These are phyloP conservation scores for Lentinula detonsa DNA, from an alignment of 768 basidiomycete genomes.

Conservation along the genomic window DNA sequence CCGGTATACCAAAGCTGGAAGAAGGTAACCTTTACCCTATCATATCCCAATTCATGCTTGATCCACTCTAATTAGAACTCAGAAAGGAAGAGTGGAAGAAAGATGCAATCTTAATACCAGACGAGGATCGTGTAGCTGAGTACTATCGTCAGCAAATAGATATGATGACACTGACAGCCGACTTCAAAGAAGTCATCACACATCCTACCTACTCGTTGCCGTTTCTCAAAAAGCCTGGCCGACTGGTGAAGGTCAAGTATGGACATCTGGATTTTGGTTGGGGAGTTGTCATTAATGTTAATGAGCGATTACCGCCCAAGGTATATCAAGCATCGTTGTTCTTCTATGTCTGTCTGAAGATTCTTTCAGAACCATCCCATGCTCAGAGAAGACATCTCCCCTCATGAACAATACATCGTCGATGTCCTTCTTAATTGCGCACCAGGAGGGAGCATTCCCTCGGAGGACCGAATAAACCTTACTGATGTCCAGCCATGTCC, in stretches of 20 bases:
- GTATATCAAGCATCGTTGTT: slow-evolving; percentile 23
- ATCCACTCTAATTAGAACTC: slow-evolving; percentile 47
- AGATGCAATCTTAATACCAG: slow-evolving; percentile 61
- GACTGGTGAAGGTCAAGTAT: slow-evolving; percentile 88
- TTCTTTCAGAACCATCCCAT: slow-evolving; percentile 52
- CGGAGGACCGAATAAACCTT: slow-evolving; percentile 48
- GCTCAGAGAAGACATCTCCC: slow-evolving; percentile 59
- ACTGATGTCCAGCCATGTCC: slow-evolving; percentile 73
- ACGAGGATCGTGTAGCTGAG: slow-evolving; percentile 78
- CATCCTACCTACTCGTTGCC: slow-evolving; percentile 92
- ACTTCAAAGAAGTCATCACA: slow-evolving; percentile 89
- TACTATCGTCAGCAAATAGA: slow-evolving; percentile 93
- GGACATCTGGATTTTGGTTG: slow-evolving; percentile 90
- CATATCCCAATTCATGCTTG: too few species aligned
- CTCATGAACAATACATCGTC: slow-evolving; percentile 89
- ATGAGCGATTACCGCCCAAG: slow-evolving; percentile 79
- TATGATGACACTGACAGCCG: slow-evolving; percentile 59
- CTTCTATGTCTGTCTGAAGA: not conserved
- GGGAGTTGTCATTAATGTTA: slow-evolving; percentile 91
- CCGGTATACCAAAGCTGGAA: slow-evolving; percentile 81
- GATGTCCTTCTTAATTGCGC: slow-evolving; percentile 87
- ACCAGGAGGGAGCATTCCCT: slow-evolving; percentile 45
- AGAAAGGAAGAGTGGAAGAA: slow-evolving; percentile 63
- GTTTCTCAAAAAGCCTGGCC: slow-evolving; percentile 79
- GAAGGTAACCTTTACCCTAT: slow-evolving; percentile 43